Percentiles rank a stretch among this genome's conserved stretches.
Evolutionary conservation across 1,284 basidiomycete genomes (phyloP).

Genomic region (Ceratobasidium sp.): DNA sequence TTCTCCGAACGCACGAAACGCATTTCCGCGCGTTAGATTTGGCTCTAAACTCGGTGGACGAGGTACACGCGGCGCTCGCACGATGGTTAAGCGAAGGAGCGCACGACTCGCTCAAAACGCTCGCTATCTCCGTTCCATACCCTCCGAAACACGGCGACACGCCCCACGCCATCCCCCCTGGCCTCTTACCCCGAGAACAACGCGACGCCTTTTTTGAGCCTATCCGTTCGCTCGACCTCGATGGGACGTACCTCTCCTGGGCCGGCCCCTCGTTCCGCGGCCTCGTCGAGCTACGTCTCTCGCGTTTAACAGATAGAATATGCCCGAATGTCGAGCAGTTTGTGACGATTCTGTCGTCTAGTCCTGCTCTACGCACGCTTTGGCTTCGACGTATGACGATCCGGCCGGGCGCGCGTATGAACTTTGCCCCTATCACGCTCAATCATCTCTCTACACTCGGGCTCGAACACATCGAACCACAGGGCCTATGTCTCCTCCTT

Average conservation of each 20-base stretch:
- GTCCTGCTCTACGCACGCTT: constrained; percentile 19
- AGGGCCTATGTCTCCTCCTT: constrained; percentile 27
- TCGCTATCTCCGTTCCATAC: constrained; percentile 17
- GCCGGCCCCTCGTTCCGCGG: constrained; percentile 3
- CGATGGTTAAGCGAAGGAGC: constrained; percentile 23
- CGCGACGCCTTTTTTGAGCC: constrained; percentile 35
- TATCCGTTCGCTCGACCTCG: constrained; percentile 23
- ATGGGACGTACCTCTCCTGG: constrained; percentile 31
- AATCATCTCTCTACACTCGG: constrained; percentile 23
- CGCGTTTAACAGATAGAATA: constrained; percentile 11
- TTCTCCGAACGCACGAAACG: constrained; percentile 27
- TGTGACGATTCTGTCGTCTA: constrained; percentile 9
- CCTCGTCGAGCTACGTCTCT: constrained; percentile 37
- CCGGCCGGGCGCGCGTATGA: constrained; percentile 21
- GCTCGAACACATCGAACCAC: constrained; percentile 30
- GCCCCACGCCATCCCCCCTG: constrained; percentile 18
- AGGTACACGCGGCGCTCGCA: constrained; percentile 25
- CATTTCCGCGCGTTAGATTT: constrained; percentile 30
- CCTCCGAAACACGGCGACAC: constrained; percentile 28
- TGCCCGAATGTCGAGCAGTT: constrained; percentile 35
- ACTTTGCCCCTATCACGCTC: constrained; percentile 26
- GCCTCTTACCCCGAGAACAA: constrained; percentile 16
- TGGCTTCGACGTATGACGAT: constrained; percentile 37
- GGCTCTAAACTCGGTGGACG: constrained; percentile 9
- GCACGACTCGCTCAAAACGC: constrained; percentile 10